Evolutionary conservation across 2,329 filamentous ascomycete species (phyloP).

Genomic region (Ophiostoma perfectum): DNA sequence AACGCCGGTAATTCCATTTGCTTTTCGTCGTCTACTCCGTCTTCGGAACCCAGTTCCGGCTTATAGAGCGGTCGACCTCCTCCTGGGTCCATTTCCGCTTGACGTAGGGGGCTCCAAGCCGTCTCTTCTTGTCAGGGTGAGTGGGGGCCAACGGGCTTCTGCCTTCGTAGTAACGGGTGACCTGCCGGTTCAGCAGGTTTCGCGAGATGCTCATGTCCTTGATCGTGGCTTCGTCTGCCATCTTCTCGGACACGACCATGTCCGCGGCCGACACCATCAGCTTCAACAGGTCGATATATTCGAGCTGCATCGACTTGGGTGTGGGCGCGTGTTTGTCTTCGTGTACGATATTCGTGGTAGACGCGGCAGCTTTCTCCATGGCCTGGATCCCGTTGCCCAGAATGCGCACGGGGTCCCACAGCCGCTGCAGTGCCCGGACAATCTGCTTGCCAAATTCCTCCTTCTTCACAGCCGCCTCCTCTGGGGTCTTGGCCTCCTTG

Average conservation of each 20-base stretch:
- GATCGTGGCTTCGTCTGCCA: slow-evolving; percentile 35
- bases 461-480: slow-evolving; percentile 28
- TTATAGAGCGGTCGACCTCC: neutral
- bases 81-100: neutral
- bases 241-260: slow-evolving; percentile 39
- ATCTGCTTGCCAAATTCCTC: slow-evolving; percentile 48
- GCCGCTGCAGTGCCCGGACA: slow-evolving; percentile 42
- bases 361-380: slow-evolving; percentile 31
- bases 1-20: neutral
- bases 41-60: no score
- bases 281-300: slow-evolving; percentile 42
- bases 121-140: slow-evolving; percentile 20
- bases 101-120: neutral
- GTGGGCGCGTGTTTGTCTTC: slow-evolving; percentile 31
- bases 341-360: slow-evolving; percentile 19
- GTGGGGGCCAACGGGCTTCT: slow-evolving; percentile 21
- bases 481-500: slow-evolving; percentile 26
- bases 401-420: slow-evolving; percentile 46
- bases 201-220: slow-evolving; percentile 33
- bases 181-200: slow-evolving; percentile 31
- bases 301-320: slow-evolving; percentile 31
- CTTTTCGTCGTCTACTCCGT: neutral
- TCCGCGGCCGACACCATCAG: slow-evolving; percentile 44
- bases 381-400: slow-evolving; percentile 31
- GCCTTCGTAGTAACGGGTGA: slow-evolving; percentile 30